Percentiles rank a stretch among this genome's conserved stretches.
Conservation (phyloP, 176 grass and related monocot species). For the Zea luxurians region DNA sequence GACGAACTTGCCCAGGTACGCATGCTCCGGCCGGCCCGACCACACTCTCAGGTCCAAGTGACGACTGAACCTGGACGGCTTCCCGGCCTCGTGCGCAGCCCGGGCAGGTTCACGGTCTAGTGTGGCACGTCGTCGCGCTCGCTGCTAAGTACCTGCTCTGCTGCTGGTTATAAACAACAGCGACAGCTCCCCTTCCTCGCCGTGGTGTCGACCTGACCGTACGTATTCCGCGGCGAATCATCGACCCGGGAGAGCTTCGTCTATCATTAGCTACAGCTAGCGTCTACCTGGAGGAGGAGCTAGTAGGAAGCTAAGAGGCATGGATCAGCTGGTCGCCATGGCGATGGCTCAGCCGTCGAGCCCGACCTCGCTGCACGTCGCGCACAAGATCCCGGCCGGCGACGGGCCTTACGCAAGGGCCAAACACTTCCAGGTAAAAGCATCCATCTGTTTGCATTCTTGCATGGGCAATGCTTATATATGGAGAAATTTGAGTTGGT, state of each 20-base stretch:
- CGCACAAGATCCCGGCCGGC: slow-evolving; percentile 80
- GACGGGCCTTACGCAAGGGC: slow-evolving; percentile 87
- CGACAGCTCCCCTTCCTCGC: slow-evolving; percentile 15
- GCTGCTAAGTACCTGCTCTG: too few relatives aligned
- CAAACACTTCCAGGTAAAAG: slow-evolving; percentile 78
- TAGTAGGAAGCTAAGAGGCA: neutral
- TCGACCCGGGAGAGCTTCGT: neutral
- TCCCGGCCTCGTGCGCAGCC: slow-evolving; percentile 8
- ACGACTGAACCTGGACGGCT: slow-evolving; percentile 39
- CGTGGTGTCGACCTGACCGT: slow-evolving; percentile 8
- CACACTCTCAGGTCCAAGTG: neutral
- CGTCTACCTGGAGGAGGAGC: neutral
- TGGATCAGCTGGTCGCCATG: slow-evolving; percentile 35
- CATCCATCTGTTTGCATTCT: neutral
- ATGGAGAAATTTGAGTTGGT: too few relatives aligned
- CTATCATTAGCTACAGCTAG: neutral
- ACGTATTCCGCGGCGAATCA: neutral
- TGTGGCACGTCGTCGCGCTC: neutral
- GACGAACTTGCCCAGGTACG: slow-evolving; percentile 40
- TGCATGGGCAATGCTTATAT: too few relatives aligned
- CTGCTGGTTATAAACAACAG: slow-evolving; percentile 23
- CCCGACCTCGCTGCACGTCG: slow-evolving; percentile 36
- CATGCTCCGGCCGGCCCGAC: neutral
- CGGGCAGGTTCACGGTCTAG: neutral
- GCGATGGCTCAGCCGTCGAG: slow-evolving; percentile 19